phyloP scores from a whole-genome alignment of 768 basidiomycete genomes.

The Hortiboletus flavorubellus region DNA sequence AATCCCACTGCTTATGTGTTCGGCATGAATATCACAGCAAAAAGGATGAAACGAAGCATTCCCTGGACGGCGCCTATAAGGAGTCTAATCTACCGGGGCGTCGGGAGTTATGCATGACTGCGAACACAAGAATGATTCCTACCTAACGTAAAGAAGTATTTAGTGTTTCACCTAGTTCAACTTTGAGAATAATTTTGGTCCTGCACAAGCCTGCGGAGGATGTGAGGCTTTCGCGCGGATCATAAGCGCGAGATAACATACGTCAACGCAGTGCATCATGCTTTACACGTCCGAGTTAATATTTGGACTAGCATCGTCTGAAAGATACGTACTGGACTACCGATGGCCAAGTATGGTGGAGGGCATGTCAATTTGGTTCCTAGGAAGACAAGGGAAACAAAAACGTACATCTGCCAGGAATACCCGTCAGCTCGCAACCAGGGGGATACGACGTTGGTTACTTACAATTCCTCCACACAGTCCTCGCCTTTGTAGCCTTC shows the following conservation, averaged over 20 bases:
- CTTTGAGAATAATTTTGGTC: conserved; percentile 81
- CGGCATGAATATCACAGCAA: not conserved
- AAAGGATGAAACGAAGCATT: conserved; percentile 2
- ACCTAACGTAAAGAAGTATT: conserved; percentile 18
- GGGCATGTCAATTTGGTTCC: conserved; percentile 8
- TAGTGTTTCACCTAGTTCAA: conserved; percentile 36
- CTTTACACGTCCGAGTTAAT: conserved; percentile 34
- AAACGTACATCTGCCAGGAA: conserved; percentile 24
- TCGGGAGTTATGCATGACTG: not conserved
- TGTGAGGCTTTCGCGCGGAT: not conserved
- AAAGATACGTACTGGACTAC: conserved; percentile 63
- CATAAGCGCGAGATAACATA: conserved; percentile 37
- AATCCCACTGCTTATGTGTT: not conserved
- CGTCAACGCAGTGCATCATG: conserved; percentile 93
- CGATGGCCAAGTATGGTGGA: not conserved
- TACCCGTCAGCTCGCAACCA: not conserved
- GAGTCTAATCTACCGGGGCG: conserved; percentile 12
- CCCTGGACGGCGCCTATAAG: not conserved
- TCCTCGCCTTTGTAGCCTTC: conserved; percentile 88
- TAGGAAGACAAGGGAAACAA: not conserved
- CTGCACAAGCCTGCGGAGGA: conserved; percentile 46
- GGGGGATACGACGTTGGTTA: conserved; percentile 12
- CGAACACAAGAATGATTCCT: not conserved
- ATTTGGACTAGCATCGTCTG: not conserved
- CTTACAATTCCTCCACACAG: conserved; percentile 87